Evolutionary conservation across 2,329 filamentous ascomycete species (phyloP).

Genomic region (Cordyceps militaris): DNA sequence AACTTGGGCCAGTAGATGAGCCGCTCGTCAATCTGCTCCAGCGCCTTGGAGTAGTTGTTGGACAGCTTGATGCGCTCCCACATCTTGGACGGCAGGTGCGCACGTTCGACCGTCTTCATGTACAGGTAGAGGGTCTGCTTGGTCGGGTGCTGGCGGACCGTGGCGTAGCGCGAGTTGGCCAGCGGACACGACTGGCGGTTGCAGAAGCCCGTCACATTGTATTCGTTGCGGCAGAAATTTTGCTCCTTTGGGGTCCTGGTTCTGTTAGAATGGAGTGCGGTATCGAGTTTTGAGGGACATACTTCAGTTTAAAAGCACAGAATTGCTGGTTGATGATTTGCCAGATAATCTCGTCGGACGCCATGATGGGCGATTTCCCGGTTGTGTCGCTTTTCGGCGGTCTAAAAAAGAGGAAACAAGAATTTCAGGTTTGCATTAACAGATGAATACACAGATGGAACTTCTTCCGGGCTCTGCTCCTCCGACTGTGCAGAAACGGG

Average conservation of each 20-base stretch:
- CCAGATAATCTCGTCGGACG: slow-evolving; percentile 96
- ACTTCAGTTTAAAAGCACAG: slow-evolving; percentile 93
- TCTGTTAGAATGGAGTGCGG: slow-evolving; percentile 21
- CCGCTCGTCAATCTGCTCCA: slow-evolving; percentile 78
- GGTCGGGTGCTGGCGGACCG: slow-evolving; percentile 73
- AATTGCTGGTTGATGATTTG: slow-evolving; percentile 93
- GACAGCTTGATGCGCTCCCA: slow-evolving; percentile 93
- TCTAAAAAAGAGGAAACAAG: not conserved
- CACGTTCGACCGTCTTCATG: slow-evolving; percentile 90
- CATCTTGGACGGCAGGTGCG: slow-evolving; percentile 80
- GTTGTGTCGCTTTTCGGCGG: not conserved
- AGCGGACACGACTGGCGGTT: slow-evolving; percentile 84
- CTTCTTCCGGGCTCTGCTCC: not conserved
- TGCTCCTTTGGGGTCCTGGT: slow-evolving; percentile 71
- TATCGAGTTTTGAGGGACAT: slow-evolving; percentile 24
- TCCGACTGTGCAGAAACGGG: not conserved
- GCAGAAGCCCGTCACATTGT: slow-evolving; percentile 78
- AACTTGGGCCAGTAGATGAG: slow-evolving; percentile 95
- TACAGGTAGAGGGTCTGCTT: slow-evolving; percentile 87
- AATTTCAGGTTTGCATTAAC: not conserved
- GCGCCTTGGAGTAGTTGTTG: slow-evolving; percentile 81
- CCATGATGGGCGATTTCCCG: slow-evolving; percentile 45
- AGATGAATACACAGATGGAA: not conserved
- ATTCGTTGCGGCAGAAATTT: slow-evolving; percentile 93
- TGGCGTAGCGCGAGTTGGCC: slow-evolving; percentile 88